Evolutionary conservation across 2,329 filamentous ascomycete genomes (phyloP).

Genomic region (Fonsecaea pedrosoi): DNA sequence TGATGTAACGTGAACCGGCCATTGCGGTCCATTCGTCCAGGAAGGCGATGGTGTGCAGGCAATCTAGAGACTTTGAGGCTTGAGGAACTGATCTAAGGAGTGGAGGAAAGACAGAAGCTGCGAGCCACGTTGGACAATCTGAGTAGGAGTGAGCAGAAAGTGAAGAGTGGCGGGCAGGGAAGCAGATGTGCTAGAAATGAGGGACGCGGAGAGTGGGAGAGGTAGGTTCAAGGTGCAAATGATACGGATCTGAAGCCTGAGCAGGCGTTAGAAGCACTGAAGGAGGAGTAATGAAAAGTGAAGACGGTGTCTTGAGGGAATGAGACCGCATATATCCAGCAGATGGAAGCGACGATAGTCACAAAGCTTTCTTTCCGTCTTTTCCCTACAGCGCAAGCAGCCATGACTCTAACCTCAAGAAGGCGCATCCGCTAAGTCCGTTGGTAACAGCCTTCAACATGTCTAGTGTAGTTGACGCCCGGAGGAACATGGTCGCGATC

Average conservation of each 20-base stretch:
- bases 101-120: neutral
- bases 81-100: neutral
- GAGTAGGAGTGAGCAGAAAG: neutral
- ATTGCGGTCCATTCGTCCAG: constrained; percentile 23
- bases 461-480: neutral
- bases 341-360: neutral
- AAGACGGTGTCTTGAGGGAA: neutral
- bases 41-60: neutral
- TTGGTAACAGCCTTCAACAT: neutral
- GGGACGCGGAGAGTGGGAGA: neutral
- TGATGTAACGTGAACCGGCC: constrained; percentile 5
- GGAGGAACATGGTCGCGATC: neutral
- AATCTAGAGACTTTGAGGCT: neutral
- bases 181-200: neutral
- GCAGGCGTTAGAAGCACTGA: neutral
- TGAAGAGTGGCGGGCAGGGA: neutral
- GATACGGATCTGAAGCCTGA: neutral
- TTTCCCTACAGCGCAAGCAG: neutral
- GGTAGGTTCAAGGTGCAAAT: neutral
- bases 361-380: neutral
- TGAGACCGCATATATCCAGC: neutral
- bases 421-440: neutral
- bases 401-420: neutral
- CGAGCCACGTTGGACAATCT: neutral
- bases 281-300: neutral